phyloP scores from a whole-genome alignment of 2,329 filamentous ascomycete genomes.

The Fusarium sp. region DNA sequence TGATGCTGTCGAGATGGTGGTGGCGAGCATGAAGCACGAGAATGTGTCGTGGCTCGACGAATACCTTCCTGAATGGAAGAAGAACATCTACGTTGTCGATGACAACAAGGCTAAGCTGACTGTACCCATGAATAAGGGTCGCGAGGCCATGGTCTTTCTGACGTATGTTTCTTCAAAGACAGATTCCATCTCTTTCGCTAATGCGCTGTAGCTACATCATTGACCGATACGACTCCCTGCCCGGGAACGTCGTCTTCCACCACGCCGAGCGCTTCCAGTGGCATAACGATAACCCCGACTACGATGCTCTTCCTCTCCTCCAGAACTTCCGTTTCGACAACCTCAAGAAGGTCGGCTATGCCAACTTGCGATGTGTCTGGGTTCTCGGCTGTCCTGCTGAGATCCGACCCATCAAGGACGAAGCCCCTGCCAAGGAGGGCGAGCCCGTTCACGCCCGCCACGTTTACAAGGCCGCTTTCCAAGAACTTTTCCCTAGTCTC shows the following conservation, averaged over 20 bases:
- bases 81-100: conserved; percentile 66
- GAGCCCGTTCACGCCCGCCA: conserved; percentile 54
- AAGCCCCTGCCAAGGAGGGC: conserved; percentile 48
- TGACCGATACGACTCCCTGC: conserved; percentile 60
- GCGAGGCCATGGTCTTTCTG: conserved; percentile 65
- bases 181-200: conserved; percentile 1
- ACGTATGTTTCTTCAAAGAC: conserved; percentile 48
- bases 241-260: conserved; percentile 58
- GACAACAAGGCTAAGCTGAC: conserved; percentile 59
- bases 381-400: conserved; percentile 65
- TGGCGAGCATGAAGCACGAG: conserved; percentile 50
- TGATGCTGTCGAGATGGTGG: conserved; percentile 49
- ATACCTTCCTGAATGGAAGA: conserved; percentile 59
- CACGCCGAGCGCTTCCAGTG: conserved; percentile 62
- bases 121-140: conserved; percentile 62
- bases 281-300: conserved; percentile 65
- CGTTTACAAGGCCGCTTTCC: conserved; percentile 56
- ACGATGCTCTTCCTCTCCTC: conserved; percentile 65
- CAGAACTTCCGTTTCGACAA: conserved; percentile 60
- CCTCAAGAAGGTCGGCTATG: conserved; percentile 66
- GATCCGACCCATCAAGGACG: conserved; percentile 56
- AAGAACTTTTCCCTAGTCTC: conserved; percentile 54
- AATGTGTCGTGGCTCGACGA: conserved; percentile 55
- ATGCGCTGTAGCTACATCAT: conserved; percentile 56
- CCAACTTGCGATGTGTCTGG: conserved; percentile 70